A percentile compares a stretch with the other conserved stretches of the same genome.
Evolutionary conservation across 495 filamentous ascomycete species (phyloP).

Genomic region (Aspergillus leporis): DNA sequence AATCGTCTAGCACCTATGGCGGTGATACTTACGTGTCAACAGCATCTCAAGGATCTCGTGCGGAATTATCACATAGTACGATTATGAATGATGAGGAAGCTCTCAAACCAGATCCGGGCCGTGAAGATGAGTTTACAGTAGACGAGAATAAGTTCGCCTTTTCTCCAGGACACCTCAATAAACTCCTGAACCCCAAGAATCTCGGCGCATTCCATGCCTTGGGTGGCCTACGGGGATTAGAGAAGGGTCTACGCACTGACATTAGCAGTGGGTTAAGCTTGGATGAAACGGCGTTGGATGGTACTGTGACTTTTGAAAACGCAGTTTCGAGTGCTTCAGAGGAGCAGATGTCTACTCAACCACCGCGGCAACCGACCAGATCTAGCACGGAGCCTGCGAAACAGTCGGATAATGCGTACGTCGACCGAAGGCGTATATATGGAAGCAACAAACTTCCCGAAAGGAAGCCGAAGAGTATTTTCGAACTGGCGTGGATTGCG

Average conservation of each 20-base stretch:
- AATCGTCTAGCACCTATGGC: slow-evolving; percentile 51
- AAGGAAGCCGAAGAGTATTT: slow-evolving; percentile 70
- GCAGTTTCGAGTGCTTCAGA: slow-evolving; percentile 37
- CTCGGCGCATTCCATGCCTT: slow-evolving; percentile 74
- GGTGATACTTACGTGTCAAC: slow-evolving; percentile 49
- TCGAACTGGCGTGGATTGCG: slow-evolving; percentile 75
- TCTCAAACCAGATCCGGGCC: slow-evolving; percentile 66
- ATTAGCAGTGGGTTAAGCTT: slow-evolving; percentile 66
- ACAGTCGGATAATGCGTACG: slow-evolving; percentile 42
- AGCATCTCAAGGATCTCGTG: slow-evolving; percentile 34
- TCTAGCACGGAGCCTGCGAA: slow-evolving; percentile 25
- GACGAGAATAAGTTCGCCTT: slow-evolving; percentile 81
- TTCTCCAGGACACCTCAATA: slow-evolving; percentile 76
- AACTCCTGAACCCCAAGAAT: slow-evolving; percentile 80
- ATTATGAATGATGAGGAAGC: slow-evolving; percentile 59
- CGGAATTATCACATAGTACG: slow-evolving; percentile 40
- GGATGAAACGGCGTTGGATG: slow-evolving; percentile 67
- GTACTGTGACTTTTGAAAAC: slow-evolving; percentile 71
- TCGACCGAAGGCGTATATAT: slow-evolving; percentile 69
- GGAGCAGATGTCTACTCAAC: slow-evolving; percentile 33
- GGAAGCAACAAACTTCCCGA: slow-evolving; percentile 69
- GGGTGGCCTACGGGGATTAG: slow-evolving; percentile 73
- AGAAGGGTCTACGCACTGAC: slow-evolving; percentile 75
- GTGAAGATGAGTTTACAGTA: slow-evolving; percentile 70
- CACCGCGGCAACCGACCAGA: slow-evolving; percentile 28